A percentile compares a stretch with the other conserved stretches of the same genome.
Conservation (phyloP, 2,329 filamentous ascomycete genomes). For the Aspergillus felis region DNA sequence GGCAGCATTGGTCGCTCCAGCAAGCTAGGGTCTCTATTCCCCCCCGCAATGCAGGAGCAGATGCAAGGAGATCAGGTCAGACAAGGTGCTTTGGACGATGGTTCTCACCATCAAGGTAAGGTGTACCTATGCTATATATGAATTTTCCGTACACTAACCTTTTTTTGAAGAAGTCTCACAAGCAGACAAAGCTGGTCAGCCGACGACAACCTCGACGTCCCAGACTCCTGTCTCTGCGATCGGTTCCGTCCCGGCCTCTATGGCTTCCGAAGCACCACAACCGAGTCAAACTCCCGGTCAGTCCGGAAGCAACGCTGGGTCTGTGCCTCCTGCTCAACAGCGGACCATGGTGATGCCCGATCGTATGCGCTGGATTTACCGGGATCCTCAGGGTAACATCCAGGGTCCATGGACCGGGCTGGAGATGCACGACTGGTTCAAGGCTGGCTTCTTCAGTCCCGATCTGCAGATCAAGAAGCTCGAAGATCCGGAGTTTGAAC, state of each 20-base stretch:
- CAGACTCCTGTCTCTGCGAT: constrained; percentile 36
- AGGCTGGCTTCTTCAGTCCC: constrained; percentile 93
- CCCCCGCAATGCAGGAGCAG: constrained; percentile 82
- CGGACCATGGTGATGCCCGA: constrained; percentile 99
- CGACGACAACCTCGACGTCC: constrained; percentile 29
- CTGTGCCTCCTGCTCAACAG: constrained; percentile 65
- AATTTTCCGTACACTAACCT: not conserved
- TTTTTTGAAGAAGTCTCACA: constrained; percentile 20
- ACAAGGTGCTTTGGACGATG: constrained; percentile 60
- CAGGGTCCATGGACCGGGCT: constrained; percentile 94
- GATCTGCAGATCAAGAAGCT: constrained; percentile 92
- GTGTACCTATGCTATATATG: not conserved
- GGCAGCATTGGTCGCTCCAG: constrained; percentile 71
- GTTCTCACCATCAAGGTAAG: constrained; percentile 57
- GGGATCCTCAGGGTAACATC: constrained; percentile 85
- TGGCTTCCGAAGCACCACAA: constrained; percentile 29
- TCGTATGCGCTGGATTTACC: constrained; percentile 97
- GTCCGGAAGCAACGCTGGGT: constrained; percentile 48
- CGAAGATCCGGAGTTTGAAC: constrained; percentile 92
- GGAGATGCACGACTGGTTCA: constrained; percentile 99
- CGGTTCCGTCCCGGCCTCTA: constrained; percentile 27
- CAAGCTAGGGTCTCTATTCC: constrained; percentile 84
- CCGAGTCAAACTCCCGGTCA: constrained; percentile 33
- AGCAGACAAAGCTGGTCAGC: constrained; percentile 28
- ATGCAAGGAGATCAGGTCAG: constrained; percentile 63